phyloP scores from a whole-genome alignment of 495 filamentous ascomycete species.

The Rhizodiscina lignyota region DNA sequence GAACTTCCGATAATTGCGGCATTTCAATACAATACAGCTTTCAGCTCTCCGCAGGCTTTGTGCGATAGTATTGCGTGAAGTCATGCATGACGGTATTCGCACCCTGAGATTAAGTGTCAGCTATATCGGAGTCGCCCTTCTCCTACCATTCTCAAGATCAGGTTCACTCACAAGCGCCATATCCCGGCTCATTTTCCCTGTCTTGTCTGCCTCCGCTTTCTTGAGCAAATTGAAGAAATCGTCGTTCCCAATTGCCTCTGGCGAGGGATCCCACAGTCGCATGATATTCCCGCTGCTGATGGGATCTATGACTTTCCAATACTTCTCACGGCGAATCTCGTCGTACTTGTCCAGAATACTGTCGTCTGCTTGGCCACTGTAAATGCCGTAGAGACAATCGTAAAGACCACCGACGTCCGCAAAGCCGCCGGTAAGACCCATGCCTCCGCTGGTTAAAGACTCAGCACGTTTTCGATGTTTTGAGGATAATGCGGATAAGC shows the following conservation, averaged over 20 bases:
- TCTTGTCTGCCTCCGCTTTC: constrained; percentile 5
- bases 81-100: no score
- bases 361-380: constrained; percentile 33
- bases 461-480: constrained; percentile 1
- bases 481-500: no score
- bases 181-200: constrained; percentile 3
- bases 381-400: constrained; percentile 38
- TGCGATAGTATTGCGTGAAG: constrained; percentile 8
- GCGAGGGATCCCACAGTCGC: constrained; percentile 16
- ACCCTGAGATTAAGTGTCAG: background rate
- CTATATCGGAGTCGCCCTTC: background rate
- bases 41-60: background rate
- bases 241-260: constrained; percentile 21
- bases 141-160: background rate
- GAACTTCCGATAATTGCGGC: no score
- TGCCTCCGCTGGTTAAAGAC: constrained; percentile 27
- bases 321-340: constrained; percentile 38
- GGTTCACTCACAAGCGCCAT: background rate
- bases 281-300: constrained; percentile 34
- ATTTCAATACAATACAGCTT: no score
- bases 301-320: constrained; percentile 34
- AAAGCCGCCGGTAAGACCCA: constrained; percentile 44
- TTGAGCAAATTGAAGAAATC: constrained; percentile 22
- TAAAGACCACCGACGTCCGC: constrained; percentile 39
- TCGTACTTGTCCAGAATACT: constrained; percentile 37